Percentiles rank a stretch among this genome's conserved stretches.
Conservation (phyloP, 2,329 filamentous ascomycete genomes). For the Atkinsonella texensis region DNA sequence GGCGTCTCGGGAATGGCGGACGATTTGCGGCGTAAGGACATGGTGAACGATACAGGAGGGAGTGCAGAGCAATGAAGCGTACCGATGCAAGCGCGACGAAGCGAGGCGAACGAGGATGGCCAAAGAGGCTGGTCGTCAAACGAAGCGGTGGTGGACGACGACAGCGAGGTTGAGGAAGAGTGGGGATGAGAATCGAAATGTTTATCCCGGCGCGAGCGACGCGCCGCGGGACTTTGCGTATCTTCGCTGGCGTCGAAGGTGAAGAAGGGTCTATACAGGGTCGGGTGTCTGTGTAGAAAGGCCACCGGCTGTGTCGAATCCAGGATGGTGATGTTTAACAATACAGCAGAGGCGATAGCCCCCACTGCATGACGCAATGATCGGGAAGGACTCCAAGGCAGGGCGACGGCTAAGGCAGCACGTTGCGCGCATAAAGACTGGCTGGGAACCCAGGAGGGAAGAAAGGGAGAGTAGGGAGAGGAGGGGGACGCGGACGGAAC, state of each 20-base stretch:
- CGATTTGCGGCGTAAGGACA: constrained; percentile 37
- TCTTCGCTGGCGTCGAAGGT: constrained; percentile 13
- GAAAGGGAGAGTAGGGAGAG: not conserved
- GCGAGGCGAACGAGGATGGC: constrained; percentile 34
- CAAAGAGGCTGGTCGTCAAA: constrained; percentile 20
- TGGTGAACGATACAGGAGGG: constrained; percentile 44
- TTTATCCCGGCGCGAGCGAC: constrained; percentile 37
- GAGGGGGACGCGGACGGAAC: not conserved
- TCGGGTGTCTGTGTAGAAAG: constrained; percentile 8
- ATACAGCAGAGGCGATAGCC: constrained; percentile 45
- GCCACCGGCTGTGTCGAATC: constrained; percentile 37
- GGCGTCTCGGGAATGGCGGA: constrained; percentile 59
- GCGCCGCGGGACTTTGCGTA: constrained; percentile 13
- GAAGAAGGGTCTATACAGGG: constrained; percentile 10
- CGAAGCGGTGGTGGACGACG: constrained; percentile 8
- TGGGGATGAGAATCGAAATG: constrained; percentile 28
- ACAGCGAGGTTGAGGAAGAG: not conserved
- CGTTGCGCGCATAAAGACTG: constrained; percentile 4
- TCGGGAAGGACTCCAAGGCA: constrained; percentile 3
- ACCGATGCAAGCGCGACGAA: constrained; percentile 42
- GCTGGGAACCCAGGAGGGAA: constrained; percentile 2
- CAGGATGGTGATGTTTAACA: constrained; percentile 35
- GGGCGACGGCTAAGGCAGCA: constrained; percentile 4
- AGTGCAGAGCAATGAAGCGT: constrained; percentile 43
- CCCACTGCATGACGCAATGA: constrained; percentile 40